Conservation (phyloP, 805 yeast genomes). For the Pichia membranifaciens region DNA sequence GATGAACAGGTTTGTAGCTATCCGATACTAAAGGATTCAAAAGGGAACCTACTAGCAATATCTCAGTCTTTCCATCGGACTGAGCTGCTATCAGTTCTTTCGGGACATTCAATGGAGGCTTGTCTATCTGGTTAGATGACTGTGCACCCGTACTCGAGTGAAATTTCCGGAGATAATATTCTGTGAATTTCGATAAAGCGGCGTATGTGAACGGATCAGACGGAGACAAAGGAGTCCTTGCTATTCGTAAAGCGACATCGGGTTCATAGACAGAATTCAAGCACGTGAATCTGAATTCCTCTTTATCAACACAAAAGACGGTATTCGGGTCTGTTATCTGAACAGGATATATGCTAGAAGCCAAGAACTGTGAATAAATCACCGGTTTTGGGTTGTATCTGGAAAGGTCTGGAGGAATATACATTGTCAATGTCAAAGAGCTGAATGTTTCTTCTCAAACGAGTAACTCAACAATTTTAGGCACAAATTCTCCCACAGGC, state of each 20-base stretch:
- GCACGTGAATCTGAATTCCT: constrained; percentile 29
- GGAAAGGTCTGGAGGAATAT: constrained; percentile 29
- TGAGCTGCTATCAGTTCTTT: constrained; percentile 30
- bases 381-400: constrained; percentile 22
- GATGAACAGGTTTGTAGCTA: constrained; percentile 44
- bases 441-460: too few species aligned
- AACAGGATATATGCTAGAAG: constrained; percentile 29
- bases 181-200: constrained; percentile 45
- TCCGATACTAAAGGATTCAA: constrained; percentile 50
- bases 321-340: constrained; percentile 32
- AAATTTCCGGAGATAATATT: constrained; percentile 34
- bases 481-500: too few species aligned
- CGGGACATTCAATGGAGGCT: constrained; percentile 31
- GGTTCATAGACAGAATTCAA: constrained; percentile 30
- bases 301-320: constrained; percentile 24
- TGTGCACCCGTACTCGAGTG: constrained; percentile 33
- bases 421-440: too few species aligned
- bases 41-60: constrained; percentile 44
- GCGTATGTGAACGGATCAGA: constrained; percentile 47
- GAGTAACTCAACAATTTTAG: too few species aligned
- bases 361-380: constrained; percentile 26
- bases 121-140: constrained; percentile 35
- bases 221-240: constrained; percentile 34
- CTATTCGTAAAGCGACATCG: constrained; percentile 28
- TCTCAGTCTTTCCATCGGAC: constrained; percentile 30